Base-by-base conservation (phyloP, 495 filamentous ascomycete species). In the Penicillium nucicola region DNA sequence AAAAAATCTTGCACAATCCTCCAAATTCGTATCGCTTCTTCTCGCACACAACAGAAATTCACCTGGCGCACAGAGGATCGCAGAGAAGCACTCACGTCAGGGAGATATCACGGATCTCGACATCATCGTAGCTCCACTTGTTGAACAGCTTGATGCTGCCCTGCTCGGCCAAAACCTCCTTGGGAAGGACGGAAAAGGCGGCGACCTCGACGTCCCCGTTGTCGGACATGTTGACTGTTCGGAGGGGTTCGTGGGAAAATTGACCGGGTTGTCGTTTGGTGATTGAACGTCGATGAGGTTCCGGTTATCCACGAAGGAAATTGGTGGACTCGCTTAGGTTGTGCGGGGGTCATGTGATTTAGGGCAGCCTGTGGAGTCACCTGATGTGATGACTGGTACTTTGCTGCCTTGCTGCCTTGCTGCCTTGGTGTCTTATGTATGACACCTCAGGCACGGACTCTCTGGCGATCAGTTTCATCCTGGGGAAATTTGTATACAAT, bases 21-120 rank as follows among this genome's bases (percentile, higher is more conserved):
- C 22, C 36, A 36, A 20, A 45, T 39, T 42, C 36, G 25, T 32
- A 10, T 48, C 44, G 4, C 13, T 31, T 51, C 25, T 51, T 32
- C 20, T 48, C 58, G 56, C 52, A 43, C 38, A 58, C 42, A 56
- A 40, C 48, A 55, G 23, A 48, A 52, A 56, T 61, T 53, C 41
- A 46, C 36, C 37, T 37, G 45, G 35, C 50, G 42, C 40, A 47
- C 28, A 38, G 50, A 46, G 42, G 51, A 61, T 55, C 61, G 52
- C 55, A 52, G 61, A 62, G 49, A 55, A 49, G 40, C 52, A 76
- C 92, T 84, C 91, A 98, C 93, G 93, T 97, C 80, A 99, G 83
- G 56, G 95, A 97, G 78, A 99, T 97, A 70, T 99, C 93, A 64
- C 93, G 83, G 72, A 97, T 93, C 81, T 99, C 93, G 64, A 99